These are phyloP conservation scores for Salix koriyanagi DNA, from an alignment of 345 rosid species.

Conservation along the genomic window DNA sequence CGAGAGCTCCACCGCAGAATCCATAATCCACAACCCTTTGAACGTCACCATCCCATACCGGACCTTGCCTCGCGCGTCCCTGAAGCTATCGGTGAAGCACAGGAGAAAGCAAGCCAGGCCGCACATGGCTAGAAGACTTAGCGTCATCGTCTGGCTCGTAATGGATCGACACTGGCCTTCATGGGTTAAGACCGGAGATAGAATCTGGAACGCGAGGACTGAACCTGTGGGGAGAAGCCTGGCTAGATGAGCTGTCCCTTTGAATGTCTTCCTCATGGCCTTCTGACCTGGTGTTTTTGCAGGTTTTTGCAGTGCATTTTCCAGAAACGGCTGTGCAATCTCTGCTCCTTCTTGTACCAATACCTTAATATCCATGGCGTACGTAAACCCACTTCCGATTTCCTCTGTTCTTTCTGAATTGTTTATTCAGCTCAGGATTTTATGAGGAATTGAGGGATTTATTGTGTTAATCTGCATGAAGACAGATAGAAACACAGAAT, in stretches of 20 bases:
- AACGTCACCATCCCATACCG: constrained; percentile 64
- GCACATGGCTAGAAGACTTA: constrained; percentile 37
- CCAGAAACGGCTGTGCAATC: constrained; percentile 5
- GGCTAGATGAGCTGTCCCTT: constrained; percentile 54
- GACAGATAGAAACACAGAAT: too few species aligned
- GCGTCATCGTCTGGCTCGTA: constrained; percentile 36
- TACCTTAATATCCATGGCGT: neutral
- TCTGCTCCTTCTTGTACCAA: constrained; percentile 1
- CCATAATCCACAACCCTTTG: constrained; percentile 54
- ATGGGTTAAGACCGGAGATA: constrained; percentile 62
- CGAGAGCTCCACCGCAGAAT: constrained; percentile 34
- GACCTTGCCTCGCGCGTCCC: constrained; percentile 64
- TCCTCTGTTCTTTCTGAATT: too few species aligned
- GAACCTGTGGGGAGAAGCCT: constrained; percentile 73
- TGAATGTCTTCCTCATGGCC: constrained; percentile 52
- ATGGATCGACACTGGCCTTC: constrained; percentile 55
- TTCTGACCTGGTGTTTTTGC: constrained; percentile 46
- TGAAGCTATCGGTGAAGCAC: constrained; percentile 57
- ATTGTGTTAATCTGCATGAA: too few species aligned
- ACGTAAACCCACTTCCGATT: neutral
- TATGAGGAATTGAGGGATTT: too few species aligned
- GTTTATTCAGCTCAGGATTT: too few species aligned
- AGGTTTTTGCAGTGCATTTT: constrained; percentile 12
- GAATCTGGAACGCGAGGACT: constrained; percentile 57
- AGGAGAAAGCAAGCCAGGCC: constrained; percentile 51